Base-by-base conservation (phyloP, 2,329 filamentous ascomycete species). In the Alternaria incomplexa region DNA sequence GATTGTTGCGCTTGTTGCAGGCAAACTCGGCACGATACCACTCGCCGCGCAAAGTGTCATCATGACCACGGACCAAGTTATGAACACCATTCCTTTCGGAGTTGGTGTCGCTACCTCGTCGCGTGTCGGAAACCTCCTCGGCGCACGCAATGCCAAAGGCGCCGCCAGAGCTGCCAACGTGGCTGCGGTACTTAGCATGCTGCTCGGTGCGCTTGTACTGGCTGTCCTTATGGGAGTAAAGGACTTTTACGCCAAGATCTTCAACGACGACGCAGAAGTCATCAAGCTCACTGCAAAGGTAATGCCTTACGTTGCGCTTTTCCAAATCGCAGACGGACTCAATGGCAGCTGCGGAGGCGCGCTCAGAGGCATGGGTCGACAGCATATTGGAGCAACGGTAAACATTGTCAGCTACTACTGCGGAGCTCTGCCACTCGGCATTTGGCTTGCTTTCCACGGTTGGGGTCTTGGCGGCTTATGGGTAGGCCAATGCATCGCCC, bases 321-420 rank as follows among this genome's bases (percentile, higher is more conserved):
- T 97, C 80, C 93, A 97, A 81, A 94, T 97, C 63, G 93, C 93
- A 0, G 93, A 97, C 76, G 93, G 93, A 0, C 81, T 97, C 32
- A 96, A 96, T 72, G 93, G 93, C 1, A 91, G 89, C 63, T 97
- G 93, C 74, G 93, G 93, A 1, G 93, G 93, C 1, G 88, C 89
- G 20, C 81, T 97, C 13, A 82, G 93, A 67, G 93, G 93, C 0
- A 96, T 95, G 92, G 93, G 93, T 3, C 83, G 91, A 58, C 93
- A 97, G 79, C 93, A 94, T 84, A 86, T 96, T 53, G 93, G 93
- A 13, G 93, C 93, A 1, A 82, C 89, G 1, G 92, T 96, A 56
- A 97, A 97, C 76, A 83, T 94, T 15, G 79, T 94, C 17, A 93
- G 90, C 75, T 97, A 97, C 79, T 97, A 97, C 77, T 89, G 89